Evolutionary conservation across 2,329 filamentous ascomycete genomes (phyloP).

Genomic region (Thielaviopsis populi): DNA sequence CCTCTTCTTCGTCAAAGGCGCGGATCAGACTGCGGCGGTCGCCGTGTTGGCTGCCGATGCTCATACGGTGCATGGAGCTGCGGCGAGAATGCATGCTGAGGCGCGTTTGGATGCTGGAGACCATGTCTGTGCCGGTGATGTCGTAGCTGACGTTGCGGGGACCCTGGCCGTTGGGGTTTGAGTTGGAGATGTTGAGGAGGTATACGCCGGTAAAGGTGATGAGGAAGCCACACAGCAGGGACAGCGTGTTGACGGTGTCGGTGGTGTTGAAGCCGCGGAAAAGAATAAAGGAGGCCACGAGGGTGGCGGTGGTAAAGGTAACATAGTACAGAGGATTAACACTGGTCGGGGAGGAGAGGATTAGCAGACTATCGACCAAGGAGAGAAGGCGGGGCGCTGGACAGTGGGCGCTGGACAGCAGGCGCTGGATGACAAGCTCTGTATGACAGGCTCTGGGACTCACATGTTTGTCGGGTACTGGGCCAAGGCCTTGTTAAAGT

Average conservation of each 20-base stretch:
- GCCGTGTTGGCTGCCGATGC: constrained; percentile 46
- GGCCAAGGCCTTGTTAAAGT: constrained; percentile 96
- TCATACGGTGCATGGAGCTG: constrained; percentile 50
- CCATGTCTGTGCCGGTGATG: constrained; percentile 77
- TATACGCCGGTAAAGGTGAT: constrained; percentile 94
- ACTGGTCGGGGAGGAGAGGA: constrained; percentile 30
- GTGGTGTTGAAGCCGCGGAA: constrained; percentile 94
- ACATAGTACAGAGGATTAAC: constrained; percentile 97
- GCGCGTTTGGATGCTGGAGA: constrained; percentile 78
- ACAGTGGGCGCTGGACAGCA: background rate
- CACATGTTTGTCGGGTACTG: constrained; percentile 97
- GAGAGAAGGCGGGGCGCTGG: background rate
- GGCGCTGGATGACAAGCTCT: background rate
- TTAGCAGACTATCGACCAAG: no score
- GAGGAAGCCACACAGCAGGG: constrained; percentile 81
- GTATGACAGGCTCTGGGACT: constrained; percentile 24
- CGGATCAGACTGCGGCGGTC: constrained; percentile 76
- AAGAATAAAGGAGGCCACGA: constrained; percentile 88
- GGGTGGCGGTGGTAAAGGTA: constrained; percentile 87
- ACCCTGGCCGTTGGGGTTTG: constrained; percentile 67
- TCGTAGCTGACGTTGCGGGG: constrained; percentile 52
- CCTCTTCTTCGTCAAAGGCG: constrained; percentile 74
- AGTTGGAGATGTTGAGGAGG: constrained; percentile 84
- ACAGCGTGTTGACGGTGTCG: constrained; percentile 80
- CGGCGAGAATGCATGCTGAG: constrained; percentile 84